These are phyloP conservation scores for Pyricularia sp. DNA, from an alignment of 2,329 filamentous ascomycete species.

Conservation along the genomic window DNA sequence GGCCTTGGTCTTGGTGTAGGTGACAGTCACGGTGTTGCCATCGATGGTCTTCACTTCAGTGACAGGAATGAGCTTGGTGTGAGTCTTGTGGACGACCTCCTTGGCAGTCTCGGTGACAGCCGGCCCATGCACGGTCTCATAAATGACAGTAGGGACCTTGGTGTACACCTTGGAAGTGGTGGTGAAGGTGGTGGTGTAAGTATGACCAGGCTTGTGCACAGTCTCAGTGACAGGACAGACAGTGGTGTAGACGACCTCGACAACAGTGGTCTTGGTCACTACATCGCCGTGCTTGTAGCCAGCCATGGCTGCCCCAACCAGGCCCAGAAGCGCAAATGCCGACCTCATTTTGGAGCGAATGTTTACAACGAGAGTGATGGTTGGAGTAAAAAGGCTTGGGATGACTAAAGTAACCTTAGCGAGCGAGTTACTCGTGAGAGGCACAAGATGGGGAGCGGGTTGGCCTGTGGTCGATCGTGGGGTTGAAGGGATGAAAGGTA, in stretches of 20 bases:
- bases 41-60: constrained; percentile 33
- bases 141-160: constrained; percentile 16
- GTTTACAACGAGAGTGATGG: constrained; percentile 5
- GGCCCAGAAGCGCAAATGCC: constrained; percentile 19
- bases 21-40: constrained; percentile 29
- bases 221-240: constrained; percentile 24
- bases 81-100: constrained; percentile 28
- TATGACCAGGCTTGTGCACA: constrained; percentile 24
- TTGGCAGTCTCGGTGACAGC: constrained; percentile 26
- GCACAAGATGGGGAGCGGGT: constrained; percentile 12
- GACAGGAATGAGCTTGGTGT: constrained; percentile 34
- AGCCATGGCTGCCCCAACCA: constrained; percentile 19
- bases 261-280: constrained; percentile 17
- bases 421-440: constrained; percentile 17
- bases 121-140: constrained; percentile 23
- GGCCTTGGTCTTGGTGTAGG: constrained; percentile 29
- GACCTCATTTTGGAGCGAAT: constrained; percentile 18
- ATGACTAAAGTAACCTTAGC: constrained; percentile 18
- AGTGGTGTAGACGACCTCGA: constrained; percentile 29
- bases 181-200: constrained; percentile 29
- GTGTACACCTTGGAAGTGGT: constrained; percentile 31
- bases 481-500: constrained; percentile 9
- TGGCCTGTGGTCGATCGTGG: constrained; percentile 9
- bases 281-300: constrained; percentile 8
- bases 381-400: constrained; percentile 8